A percentile compares a stretch with the other conserved stretches of the same genome.
These are phyloP conservation scores for Rhodotorula toruloides DNA, from an alignment of 768 basidiomycete species.

Conservation along the genomic window DNA sequence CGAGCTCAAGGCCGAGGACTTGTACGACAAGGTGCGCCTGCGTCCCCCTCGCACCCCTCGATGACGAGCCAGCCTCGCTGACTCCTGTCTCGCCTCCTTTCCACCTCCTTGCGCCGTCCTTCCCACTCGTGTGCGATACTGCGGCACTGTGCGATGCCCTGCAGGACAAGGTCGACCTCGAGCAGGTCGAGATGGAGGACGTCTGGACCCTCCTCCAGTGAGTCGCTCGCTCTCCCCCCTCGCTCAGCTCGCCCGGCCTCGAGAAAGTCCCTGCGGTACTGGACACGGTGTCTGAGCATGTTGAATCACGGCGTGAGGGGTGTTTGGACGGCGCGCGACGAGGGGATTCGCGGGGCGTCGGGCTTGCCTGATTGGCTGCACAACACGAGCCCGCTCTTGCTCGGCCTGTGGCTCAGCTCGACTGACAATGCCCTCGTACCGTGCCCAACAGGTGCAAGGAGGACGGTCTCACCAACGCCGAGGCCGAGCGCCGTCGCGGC, in stretches of 20 bases:
- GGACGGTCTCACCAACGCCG: slow-evolving; percentile 66
- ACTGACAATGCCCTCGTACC: not conserved
- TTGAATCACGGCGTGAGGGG: too few species aligned
- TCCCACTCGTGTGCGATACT: slow-evolving; percentile 55
- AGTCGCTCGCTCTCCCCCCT: slow-evolving; percentile 15
- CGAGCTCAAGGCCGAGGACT: slow-evolving; percentile 83
- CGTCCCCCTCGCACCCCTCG: too few species aligned
- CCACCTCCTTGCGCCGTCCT: not conserved
- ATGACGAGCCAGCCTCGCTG: not conserved
- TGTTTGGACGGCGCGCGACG: not conserved
- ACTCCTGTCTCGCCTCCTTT: not conserved
- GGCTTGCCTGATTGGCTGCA: slow-evolving; percentile 5
- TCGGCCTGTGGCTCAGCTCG: not conserved
- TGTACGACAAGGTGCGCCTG: slow-evolving; percentile 45
- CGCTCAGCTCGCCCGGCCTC: not conserved
- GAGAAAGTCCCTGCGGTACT: too few species aligned
- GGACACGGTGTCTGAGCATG: not conserved
- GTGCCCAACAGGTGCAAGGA: slow-evolving; percentile 58
- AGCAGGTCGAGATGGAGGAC: slow-evolving; percentile 92
- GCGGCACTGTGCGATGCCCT: not conserved
- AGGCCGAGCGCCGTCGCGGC: slow-evolving; percentile 75
- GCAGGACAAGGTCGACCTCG: slow-evolving; percentile 91
- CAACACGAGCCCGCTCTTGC: too few species aligned
- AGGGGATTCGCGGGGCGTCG: too few species aligned
- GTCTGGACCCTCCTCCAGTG: slow-evolving; percentile 88